Evolutionary conservation across 116 monocot species (phyloP).

Genomic region (Posidonia oceanica): DNA sequence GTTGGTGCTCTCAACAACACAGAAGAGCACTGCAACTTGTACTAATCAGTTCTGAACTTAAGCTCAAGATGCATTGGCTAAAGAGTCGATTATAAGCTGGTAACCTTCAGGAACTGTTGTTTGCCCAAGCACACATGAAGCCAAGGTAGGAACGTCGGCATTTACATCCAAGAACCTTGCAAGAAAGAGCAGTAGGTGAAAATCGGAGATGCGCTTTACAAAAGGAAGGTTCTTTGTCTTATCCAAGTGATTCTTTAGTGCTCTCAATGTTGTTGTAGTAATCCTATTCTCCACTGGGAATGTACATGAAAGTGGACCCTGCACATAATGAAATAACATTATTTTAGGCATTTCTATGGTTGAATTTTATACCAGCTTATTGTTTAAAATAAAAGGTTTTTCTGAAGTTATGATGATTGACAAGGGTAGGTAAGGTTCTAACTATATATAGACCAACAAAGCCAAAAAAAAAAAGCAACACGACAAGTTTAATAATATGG

Average conservation of each 20-base stretch:
- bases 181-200: conserved; percentile 71
- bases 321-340: conserved; percentile 9
- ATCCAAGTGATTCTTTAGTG: conserved; percentile 62
- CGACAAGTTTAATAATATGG: too few relatives aligned
- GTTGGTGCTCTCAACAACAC: too few relatives aligned
- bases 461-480: too few relatives aligned
- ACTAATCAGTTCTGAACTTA: background rate
- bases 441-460: too few relatives aligned
- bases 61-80: conserved; percentile 50
- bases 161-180: conserved; percentile 52
- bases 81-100: conserved; percentile 66
- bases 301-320: conserved; percentile 63
- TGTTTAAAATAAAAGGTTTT: too few relatives aligned
- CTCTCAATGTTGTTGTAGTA: conserved; percentile 38
- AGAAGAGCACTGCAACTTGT: background rate
- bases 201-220: conserved; percentile 81
- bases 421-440: too few relatives aligned
- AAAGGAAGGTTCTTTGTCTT: conserved; percentile 47
- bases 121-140: conserved; percentile 54
- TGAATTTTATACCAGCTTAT: too few relatives aligned
- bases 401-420: too few relatives aligned
- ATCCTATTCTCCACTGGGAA: conserved; percentile 91
- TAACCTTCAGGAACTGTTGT: conserved; percentile 62
- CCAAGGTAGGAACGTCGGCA: conserved; percentile 56
- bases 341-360: background rate